These are phyloP conservation scores for Trametes polyzona DNA, from an alignment of 1,284 basidiomycete genomes.

Conservation along the genomic window DNA sequence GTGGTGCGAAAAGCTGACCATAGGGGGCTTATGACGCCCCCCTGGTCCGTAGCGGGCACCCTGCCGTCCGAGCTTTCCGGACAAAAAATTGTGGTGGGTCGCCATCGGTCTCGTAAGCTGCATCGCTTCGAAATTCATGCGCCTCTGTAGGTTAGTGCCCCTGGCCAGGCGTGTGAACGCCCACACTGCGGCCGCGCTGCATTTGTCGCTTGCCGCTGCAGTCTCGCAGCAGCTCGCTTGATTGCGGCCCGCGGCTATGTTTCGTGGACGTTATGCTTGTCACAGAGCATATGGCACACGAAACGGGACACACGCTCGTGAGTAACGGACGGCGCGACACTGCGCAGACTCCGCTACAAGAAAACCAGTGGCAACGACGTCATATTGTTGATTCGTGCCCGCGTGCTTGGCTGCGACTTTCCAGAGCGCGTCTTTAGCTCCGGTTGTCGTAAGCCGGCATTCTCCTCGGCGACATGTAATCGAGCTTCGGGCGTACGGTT, in stretches of 20 bases:
- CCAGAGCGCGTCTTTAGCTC: too few relatives aligned
- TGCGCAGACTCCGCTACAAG: too few relatives aligned
- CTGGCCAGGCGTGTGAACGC: neutral
- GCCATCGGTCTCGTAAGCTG: constrained; percentile 1
- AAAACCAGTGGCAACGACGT: too few relatives aligned
- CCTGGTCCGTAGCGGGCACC: neutral
- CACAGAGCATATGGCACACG: neutral
- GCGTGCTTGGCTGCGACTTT: too few relatives aligned
- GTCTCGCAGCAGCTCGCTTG: neutral
- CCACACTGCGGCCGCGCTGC: neutral
- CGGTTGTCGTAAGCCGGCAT: too few relatives aligned
- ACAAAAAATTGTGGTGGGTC: neutral
- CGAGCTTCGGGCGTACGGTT: too few relatives aligned
- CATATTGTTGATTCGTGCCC: too few relatives aligned
- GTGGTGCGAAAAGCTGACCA: constrained; percentile 8
- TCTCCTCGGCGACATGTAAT: too few relatives aligned
- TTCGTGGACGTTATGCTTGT: neutral
- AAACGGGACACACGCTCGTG: constrained; percentile 4
- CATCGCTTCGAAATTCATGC: neutral
- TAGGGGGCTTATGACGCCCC: neutral
- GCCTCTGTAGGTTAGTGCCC: neutral
- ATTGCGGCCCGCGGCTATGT: neutral
- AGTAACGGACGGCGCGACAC: neutral
- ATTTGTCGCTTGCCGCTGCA: neutral
- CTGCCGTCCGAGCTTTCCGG: constrained; percentile 7